These are phyloP conservation scores for Dimocarpus longan DNA, from an alignment of 345 rosid species.

Conservation along the genomic window DNA sequence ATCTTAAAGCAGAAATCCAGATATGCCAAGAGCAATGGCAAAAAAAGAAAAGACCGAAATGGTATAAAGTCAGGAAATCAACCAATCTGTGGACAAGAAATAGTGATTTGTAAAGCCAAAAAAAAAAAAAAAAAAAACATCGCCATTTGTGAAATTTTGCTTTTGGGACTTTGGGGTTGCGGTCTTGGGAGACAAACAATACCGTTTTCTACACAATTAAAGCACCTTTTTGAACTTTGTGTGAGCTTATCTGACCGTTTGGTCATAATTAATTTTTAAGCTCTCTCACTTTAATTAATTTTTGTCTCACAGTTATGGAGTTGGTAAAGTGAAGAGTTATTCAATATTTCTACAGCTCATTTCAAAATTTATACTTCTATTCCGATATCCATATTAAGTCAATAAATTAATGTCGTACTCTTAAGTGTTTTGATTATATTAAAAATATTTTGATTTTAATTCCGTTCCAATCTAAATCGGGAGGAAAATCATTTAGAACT, in stretches of 20 bases:
- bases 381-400: background rate
- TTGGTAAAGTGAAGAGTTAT: constrained; percentile 2
- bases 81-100: background rate
- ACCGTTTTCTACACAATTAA: constrained; percentile 17
- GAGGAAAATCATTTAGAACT: no score
- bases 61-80: background rate
- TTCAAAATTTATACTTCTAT: background rate
- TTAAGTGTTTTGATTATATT: no score
- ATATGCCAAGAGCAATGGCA: background rate
- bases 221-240: constrained; percentile 12
- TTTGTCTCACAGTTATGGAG: background rate
- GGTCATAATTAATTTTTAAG: constrained; percentile 1
- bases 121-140: no score
- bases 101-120: constrained; percentile 5
- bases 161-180: constrained; percentile 14
- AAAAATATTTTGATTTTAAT: no score
- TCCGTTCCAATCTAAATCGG: no score
- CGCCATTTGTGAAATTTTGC: background rate
- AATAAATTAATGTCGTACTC: no score
- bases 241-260: constrained; percentile 27
- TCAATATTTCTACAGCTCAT: background rate
- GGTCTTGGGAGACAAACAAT: constrained; percentile 26
- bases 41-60: background rate
- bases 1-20: background rate
- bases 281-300: background rate